Conservation (phyloP, 805 yeast genomes). For the Kluyveromyces nonfermentans region DNA sequence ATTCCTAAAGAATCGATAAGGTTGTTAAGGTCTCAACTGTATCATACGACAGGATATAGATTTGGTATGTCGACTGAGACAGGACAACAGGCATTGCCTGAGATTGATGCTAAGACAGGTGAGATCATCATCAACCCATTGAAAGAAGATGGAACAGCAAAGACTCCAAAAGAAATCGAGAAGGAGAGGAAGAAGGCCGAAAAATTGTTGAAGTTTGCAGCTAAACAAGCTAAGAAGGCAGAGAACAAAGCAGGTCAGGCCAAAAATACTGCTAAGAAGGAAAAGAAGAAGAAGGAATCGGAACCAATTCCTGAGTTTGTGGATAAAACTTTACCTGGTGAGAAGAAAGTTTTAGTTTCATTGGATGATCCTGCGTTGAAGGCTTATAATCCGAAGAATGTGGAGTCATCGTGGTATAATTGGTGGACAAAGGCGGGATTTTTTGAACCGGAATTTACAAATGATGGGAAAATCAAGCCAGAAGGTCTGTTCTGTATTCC, state of each 20-base stretch:
- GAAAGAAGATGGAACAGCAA: constrained; percentile 39
- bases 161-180: constrained; percentile 74
- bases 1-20: constrained; percentile 1
- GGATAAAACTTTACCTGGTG: constrained; percentile 80
- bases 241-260: constrained; percentile 16
- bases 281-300: constrained; percentile 55
- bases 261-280: constrained; percentile 50
- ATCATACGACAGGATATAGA: background rate
- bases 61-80: constrained; percentile 2
- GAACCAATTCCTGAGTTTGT: constrained; percentile 78
- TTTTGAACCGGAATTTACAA: constrained; percentile 77
- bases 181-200: constrained; percentile 85
- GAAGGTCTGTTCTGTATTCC: constrained; percentile 86
- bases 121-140: constrained; percentile 30
- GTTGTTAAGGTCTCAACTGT: constrained; percentile 2
- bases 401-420: constrained; percentile 93
- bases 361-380: constrained; percentile 89
- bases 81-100: constrained; percentile 26
- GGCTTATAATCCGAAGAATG: constrained; percentile 86
- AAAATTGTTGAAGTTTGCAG: constrained; percentile 76
- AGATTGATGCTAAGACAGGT: constrained; percentile 30
- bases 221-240: constrained; percentile 63
- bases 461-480: constrained; percentile 65
- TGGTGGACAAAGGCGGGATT: constrained; percentile 93
- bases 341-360: constrained; percentile 78